These are phyloP conservation scores for Magnaporthales sp. DNA, from an alignment of 2,329 filamentous ascomycete genomes.

Conservation along the genomic window DNA sequence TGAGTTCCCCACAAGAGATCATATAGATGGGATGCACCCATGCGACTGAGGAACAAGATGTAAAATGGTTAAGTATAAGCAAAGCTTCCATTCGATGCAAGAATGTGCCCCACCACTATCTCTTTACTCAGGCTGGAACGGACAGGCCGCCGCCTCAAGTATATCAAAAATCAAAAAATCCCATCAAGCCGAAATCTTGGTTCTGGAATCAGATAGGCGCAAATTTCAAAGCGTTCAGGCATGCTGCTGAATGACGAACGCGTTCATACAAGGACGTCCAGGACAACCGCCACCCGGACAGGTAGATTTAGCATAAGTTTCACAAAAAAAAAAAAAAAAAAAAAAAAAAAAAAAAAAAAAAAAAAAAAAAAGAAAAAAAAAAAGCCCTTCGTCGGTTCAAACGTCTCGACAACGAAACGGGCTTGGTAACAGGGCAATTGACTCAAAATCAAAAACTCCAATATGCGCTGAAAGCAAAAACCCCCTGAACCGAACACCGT, in stretches of 20 bases:
- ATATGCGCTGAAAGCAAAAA: neutral
- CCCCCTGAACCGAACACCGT: neutral
- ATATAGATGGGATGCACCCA: neutral
- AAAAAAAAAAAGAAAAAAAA: neutral
- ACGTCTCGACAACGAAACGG: neutral
- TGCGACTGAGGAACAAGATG: neutral
- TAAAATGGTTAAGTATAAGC: neutral
- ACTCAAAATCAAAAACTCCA: neutral
- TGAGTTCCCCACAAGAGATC: neutral
- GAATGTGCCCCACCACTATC: neutral
- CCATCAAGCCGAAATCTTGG: neutral
- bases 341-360: neutral
- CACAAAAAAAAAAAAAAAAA: neutral
- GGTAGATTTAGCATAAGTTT: neutral
- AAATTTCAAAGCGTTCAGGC: neutral
- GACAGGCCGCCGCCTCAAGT: neutral
- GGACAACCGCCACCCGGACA: neutral
- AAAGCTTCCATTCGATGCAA: neutral
- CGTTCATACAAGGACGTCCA: neutral
- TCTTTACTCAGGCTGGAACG: neutral
- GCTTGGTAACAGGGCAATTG: neutral
- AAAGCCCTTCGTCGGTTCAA: neutral
- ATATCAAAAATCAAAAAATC: neutral
- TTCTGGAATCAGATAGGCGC: neutral
- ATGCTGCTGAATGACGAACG: neutral